These are phyloP conservation scores for Phaseolus lunatus DNA, from an alignment of 306 rosid species.

Conservation along the genomic window DNA sequence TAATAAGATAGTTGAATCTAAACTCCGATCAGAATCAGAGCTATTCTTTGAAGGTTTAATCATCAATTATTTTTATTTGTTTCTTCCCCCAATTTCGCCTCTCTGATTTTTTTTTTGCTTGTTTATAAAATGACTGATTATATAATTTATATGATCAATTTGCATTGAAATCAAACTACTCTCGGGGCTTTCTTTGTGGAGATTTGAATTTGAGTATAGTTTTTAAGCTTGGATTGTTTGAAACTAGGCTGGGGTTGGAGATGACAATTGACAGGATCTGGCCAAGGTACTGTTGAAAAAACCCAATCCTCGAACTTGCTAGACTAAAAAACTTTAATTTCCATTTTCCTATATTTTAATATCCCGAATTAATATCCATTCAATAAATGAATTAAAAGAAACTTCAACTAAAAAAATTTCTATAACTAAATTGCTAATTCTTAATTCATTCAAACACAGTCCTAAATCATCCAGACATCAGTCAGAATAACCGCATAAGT, in stretches of 20 bases:
- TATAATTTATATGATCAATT: background rate
- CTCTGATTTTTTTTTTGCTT: background rate
- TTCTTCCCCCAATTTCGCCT: background rate
- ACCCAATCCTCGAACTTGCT: too few species aligned
- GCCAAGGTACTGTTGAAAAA: background rate
- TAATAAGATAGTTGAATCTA: conserved; percentile 22
- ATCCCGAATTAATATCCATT: too few species aligned
- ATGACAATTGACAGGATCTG: background rate
- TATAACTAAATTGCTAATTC: background rate
- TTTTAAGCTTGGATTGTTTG: background rate
- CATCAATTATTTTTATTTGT: background rate
- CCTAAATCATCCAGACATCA: too few species aligned
- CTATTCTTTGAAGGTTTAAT: background rate
- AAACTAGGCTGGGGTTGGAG: background rate
- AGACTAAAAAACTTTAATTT: background rate
- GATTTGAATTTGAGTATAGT: conserved; percentile 29
- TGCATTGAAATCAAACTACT: background rate
- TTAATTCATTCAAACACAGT: background rate
- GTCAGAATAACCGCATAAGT: background rate
- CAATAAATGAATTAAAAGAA: too few species aligned
- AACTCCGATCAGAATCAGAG: background rate
- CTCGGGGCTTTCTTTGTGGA: background rate
- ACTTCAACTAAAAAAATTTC: too few species aligned
- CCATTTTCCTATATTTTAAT: background rate
- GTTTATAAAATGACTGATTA: background rate